A percentile compares a stretch with the other conserved stretches of the same genome.
These are phyloP conservation scores for Spergularia bocconei DNA, from an alignment of 148 eudicot genomes.

Conservation along the genomic window DNA sequence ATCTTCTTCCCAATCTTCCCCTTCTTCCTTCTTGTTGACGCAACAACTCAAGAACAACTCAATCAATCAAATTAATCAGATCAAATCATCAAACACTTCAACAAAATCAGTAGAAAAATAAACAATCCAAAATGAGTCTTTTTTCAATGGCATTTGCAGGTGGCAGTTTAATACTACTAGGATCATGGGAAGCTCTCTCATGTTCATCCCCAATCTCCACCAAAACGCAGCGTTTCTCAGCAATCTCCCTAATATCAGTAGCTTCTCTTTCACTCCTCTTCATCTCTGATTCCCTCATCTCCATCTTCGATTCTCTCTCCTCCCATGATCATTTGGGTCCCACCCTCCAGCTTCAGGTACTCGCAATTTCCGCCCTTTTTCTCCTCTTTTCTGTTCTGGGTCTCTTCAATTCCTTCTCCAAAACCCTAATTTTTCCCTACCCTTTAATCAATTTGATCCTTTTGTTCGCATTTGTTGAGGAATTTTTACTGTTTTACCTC, in stretches of 20 bases:
- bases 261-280: constrained; percentile 47
- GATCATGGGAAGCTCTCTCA: constrained; percentile 65
- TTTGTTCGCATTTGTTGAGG: constrained; percentile 58
- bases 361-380: constrained; percentile 51
- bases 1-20: not conserved
- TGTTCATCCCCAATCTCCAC: constrained; percentile 16
- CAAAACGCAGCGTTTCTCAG: not conserved
- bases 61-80: not conserved
- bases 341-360: constrained; percentile 48
- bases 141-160: constrained; percentile 66
- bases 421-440: constrained; percentile 32
- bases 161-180: constrained; percentile 52
- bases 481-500: constrained; percentile 56
- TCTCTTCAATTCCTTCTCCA: constrained; percentile 22
- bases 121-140: constrained; percentile 42
- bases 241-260: constrained; percentile 29
- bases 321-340: constrained; percentile 45
- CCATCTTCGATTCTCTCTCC: constrained; percentile 38
- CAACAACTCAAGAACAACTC: not conserved
- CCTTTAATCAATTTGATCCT: constrained; percentile 40
- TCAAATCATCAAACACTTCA: not conserved
- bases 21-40: not conserved
- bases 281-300: constrained; percentile 44
- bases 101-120: not conserved
- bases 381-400: constrained; percentile 51